A percentile compares a stretch with the other conserved stretches of the same genome.
Evolutionary conservation across 495 filamentous ascomycete genomes (phyloP).

Genomic region (Penicillium longicatenatum): DNA sequence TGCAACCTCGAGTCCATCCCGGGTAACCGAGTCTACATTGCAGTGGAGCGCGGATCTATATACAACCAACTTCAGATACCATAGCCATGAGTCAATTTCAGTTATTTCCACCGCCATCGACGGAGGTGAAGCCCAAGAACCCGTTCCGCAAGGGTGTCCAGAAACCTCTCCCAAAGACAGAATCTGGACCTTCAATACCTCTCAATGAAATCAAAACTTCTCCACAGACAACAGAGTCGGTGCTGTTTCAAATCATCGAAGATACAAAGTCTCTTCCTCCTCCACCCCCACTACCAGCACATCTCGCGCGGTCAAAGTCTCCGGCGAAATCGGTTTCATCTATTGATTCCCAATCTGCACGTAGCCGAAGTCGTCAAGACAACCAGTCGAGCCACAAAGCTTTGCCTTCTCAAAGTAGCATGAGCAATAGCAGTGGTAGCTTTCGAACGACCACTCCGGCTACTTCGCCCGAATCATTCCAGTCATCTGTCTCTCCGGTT

Average conservation of each 20-base stretch:
- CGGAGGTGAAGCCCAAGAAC: conserved; percentile 42
- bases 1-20: background rate
- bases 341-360: conserved; percentile 23
- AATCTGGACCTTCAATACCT: conserved; percentile 37
- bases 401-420: conserved; percentile 18
- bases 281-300: conserved; percentile 21
- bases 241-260: conserved; percentile 43
- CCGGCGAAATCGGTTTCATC: conserved; percentile 17
- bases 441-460: conserved; percentile 32
- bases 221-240: conserved; percentile 35
- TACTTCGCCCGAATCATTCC: conserved; percentile 18
- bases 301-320: conserved; percentile 24
- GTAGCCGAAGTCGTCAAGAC: conserved; percentile 25
- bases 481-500: conserved; percentile 46
- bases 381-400: conserved; percentile 15
- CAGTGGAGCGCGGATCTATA: conserved; percentile 1
- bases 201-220: conserved; percentile 38
- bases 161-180: conserved; percentile 28
- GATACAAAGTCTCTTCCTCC: conserved; percentile 37
- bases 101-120: conserved; percentile 55
- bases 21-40: conserved; percentile 8
- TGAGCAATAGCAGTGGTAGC: conserved; percentile 15
- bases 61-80: background rate
- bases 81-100: conserved; percentile 50
- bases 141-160: conserved; percentile 36